These are phyloP conservation scores for Venturia effusa DNA, from an alignment of 2,329 filamentous ascomycete species.

Conservation along the genomic window DNA sequence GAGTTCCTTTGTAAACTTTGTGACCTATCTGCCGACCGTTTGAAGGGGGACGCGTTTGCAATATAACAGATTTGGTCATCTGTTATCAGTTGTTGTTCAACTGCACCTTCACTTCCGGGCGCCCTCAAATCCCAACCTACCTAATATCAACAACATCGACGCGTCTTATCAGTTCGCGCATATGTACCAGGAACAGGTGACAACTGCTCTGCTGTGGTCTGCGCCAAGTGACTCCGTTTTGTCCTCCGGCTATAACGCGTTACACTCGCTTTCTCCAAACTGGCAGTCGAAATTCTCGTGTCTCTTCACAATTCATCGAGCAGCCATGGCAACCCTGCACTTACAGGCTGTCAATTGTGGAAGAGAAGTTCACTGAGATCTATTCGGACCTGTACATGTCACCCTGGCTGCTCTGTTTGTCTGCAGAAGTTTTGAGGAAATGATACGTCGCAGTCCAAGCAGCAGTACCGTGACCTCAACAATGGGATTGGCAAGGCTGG, in stretches of 20 bases:
- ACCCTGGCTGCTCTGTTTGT: constrained; percentile 4
- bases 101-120: background rate
- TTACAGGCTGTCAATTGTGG: background rate
- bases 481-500: background rate
- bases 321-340: constrained; percentile 1
- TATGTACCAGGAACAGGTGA: background rate
- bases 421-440: background rate
- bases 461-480: background rate
- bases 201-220: background rate
- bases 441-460: background rate
- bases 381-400: background rate
- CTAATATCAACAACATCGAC: background rate
- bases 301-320: constrained; percentile 5
- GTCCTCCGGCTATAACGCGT: constrained; percentile 2
- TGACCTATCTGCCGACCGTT: constrained; percentile 2
- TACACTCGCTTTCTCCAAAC: background rate
- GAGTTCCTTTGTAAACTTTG: background rate
- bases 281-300: background rate
- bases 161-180: background rate
- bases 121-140: background rate
- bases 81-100: background rate
- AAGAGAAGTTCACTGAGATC: background rate
- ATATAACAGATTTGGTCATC: background rate
- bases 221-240: background rate
- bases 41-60: background rate